Evolutionary conservation across 169 alveolate species (phyloP), one percentile per base, ranked within the genome.

Genomic region (Cryptosporidium xiaoi): DNA sequence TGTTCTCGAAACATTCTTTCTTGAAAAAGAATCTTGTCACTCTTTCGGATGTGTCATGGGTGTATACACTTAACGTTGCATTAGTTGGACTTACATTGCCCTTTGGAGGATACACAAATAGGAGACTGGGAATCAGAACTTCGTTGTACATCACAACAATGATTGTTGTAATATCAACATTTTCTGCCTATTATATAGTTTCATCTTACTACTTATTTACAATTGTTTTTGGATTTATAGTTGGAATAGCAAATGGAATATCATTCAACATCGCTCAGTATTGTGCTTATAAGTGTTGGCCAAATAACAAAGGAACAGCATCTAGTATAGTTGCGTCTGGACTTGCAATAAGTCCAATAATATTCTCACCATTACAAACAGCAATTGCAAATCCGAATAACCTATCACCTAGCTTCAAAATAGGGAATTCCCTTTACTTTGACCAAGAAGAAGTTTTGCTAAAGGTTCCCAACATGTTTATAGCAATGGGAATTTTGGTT

Each of bases 181-280:
- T 77, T 62, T n/a, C 40, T 7, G 48, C 87, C 6, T 77, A 36
- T n/a, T 77, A 66, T 48, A 15, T 60, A 24, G 87, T 77, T 24
- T 77, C 87, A 33, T 58, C 87, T 24, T 77, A 77, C 48, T 27
- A 20, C 7, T 56, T 68, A 56, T 77, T 77, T 40, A 36, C 64
- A 18, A 62, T 62, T 33, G 50, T 62, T 13, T 77, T 77, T 77
- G 87, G 87, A 20, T 55, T 77, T 29, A 15, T 77, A 8, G 34
- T 77, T 77, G 87, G 87, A 12, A 77, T 77, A 15, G 87, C 87
- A 0, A 71, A 77, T 62, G 87, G 87, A 4, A 60, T 77, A 20
- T 68, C 87, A 29, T 77, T 77, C 27, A 77, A 77, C 36, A 24
- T 77, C 18, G 77, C 87, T 29, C 87, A 77, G 55, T 77, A 77